Percentiles rank a stretch among this genome's conserved stretches.
Conservation (phyloP, 2,329 filamentous ascomycete genomes). For the Neoscytalidium dimidiatum region DNA sequence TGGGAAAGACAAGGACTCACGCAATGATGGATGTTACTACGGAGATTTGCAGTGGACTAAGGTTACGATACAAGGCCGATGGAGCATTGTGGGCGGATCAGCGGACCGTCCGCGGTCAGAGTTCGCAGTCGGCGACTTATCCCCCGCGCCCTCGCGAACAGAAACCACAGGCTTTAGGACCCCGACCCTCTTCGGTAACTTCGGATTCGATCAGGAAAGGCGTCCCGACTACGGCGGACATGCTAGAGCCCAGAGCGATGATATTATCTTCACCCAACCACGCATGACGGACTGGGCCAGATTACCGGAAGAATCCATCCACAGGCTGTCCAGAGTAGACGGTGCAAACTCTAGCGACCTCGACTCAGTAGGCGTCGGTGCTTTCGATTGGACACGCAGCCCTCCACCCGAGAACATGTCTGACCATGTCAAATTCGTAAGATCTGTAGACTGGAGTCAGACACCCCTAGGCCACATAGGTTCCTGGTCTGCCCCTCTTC, state of each 20-base stretch:
- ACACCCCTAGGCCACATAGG: conserved; percentile 52
- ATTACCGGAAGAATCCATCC: not conserved
- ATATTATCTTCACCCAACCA: not conserved
- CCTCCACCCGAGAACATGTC: conserved; percentile 22
- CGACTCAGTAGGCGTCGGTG: not conserved
- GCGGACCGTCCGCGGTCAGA: not conserved
- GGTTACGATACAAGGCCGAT: conserved; percentile 27
- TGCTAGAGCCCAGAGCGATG: not conserved
- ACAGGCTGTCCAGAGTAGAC: not conserved
- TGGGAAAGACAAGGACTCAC: conserved; percentile 21
- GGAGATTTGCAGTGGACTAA: conserved; percentile 32
- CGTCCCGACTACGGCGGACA: not conserved
- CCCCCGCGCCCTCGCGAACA: not conserved
- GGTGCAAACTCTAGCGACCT: not conserved
- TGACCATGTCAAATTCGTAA: conserved; percentile 38
- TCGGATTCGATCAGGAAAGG: not conserved
- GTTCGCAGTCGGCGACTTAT: not conserved
- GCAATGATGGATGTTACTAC: conserved; percentile 25
- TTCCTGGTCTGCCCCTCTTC: conserved; percentile 51
- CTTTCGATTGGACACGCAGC: conserved; percentile 40
- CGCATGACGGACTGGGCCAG: not conserved
- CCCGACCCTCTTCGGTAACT: not conserved
- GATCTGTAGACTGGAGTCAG: conserved; percentile 49
- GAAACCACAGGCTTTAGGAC: not conserved
- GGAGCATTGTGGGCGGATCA: conserved; percentile 33